A percentile compares a stretch with the other conserved stretches of the same genome.
Evolutionary conservation across 257 asterid genomes (phyloP).

Genomic region (Solanum chilense): DNA sequence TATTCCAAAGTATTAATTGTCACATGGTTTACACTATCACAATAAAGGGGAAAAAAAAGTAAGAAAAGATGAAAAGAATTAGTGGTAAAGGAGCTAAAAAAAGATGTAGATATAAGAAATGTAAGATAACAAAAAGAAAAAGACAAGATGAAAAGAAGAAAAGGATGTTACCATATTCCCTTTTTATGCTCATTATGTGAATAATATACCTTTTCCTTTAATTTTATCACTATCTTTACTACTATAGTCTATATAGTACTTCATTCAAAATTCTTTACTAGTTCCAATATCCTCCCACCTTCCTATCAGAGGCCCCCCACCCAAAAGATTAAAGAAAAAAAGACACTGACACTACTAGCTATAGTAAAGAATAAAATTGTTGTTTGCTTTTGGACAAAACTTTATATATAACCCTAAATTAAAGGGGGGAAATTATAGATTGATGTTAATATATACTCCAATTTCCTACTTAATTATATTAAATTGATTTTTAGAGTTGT

Average conservation of each 20-base stretch:
- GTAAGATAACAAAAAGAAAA: slow-evolving; percentile 22
- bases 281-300: background rate
- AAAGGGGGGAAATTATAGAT: background rate
- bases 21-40: slow-evolving; percentile 31
- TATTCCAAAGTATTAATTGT: slow-evolving; percentile 5
- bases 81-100: slow-evolving; percentile 15
- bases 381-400: background rate
- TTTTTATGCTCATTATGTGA: slow-evolving; percentile 4
- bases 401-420: background rate
- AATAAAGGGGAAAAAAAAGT: slow-evolving; percentile 16
- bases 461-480: background rate
- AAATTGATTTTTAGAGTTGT: background rate
- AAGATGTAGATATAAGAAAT: background rate
- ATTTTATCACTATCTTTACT: background rate
- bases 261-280: background rate
- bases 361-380: background rate
- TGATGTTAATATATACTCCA: background rate
- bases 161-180: slow-evolving; percentile 10
- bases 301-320: background rate
- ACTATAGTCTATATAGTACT: background rate
- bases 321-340: background rate
- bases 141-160: slow-evolving; percentile 14
- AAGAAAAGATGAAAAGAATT: background rate
- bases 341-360: background rate
- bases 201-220: background rate